Evolutionary conservation across 139 green algal genomes (phyloP).

Genomic region (Coccomyxa sp.): DNA sequence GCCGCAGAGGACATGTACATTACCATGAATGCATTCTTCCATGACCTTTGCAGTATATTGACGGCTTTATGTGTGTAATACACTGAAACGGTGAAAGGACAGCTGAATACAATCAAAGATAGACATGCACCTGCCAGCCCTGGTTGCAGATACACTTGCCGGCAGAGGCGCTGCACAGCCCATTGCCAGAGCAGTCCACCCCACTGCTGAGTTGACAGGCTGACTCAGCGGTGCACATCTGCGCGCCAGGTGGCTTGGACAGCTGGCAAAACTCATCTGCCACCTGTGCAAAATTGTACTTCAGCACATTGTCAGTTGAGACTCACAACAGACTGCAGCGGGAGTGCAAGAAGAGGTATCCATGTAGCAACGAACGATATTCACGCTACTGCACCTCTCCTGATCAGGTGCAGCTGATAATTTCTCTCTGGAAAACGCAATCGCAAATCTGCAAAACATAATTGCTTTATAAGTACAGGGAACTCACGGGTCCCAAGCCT

Average conservation of each 20-base stretch:
- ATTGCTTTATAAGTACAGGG: no score
- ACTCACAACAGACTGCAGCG: no score
- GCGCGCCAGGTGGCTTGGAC: not conserved
- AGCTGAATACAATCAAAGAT: no score
- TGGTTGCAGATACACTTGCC: not conserved
- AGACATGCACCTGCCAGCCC: not conserved
- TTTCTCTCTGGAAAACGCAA: not conserved
- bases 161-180: not conserved
- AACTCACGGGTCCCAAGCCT: no score
- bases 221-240: not conserved
- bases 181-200: not conserved
- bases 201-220: not conserved
- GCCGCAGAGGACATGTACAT: no score
- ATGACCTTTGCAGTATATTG: not conserved
- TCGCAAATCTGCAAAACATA: no score
- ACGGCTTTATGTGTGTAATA: not conserved
- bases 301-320: not conserved
- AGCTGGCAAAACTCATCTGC: not conserved
- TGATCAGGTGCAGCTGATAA: not conserved
- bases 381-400: not conserved
- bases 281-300: not conserved
- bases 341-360: no score
- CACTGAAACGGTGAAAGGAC: no score
- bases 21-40: no score
- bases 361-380: not conserved